Conservation (phyloP, 305 asterid genomes). For the Fraxinus latifolia region DNA sequence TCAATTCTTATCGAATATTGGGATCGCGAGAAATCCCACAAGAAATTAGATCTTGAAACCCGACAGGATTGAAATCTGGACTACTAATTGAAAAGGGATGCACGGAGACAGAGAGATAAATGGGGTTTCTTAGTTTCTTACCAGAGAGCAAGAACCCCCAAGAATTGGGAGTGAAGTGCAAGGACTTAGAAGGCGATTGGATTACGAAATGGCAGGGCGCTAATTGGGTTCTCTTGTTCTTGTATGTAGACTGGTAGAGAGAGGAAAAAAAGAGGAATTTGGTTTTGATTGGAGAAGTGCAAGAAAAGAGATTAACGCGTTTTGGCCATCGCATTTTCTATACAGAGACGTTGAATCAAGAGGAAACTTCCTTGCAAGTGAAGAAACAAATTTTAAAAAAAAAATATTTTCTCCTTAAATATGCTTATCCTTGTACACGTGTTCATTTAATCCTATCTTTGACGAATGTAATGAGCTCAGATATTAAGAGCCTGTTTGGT, state of each 20-base stretch:
- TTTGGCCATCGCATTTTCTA: slow-evolving; percentile 21
- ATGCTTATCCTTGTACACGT: not conserved
- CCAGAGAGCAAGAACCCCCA: slow-evolving; percentile 47
- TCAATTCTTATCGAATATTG: not conserved
- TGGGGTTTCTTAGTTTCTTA: slow-evolving; percentile 19
- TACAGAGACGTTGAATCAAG: slow-evolving; percentile 34
- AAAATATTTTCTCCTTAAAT: not conserved
- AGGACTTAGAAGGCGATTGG: not conserved
- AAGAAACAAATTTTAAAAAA: not conserved
- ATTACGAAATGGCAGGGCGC: not conserved
- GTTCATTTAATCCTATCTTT: not conserved
- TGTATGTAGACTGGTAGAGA: not conserved
- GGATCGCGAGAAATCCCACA: not conserved
- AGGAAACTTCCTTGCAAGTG: not conserved
- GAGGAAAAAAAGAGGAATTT: not conserved
- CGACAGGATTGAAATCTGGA: not conserved
- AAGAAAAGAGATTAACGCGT: slow-evolving; percentile 21
- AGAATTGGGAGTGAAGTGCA: slow-evolving; percentile 12
- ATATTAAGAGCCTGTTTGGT: not conserved
- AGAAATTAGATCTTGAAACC: not conserved
- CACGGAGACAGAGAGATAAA: not conserved
- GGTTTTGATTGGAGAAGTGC: slow-evolving; percentile 34
- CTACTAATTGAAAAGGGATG: not conserved
- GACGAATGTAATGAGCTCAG: not conserved
- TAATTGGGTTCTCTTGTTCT: not conserved